Evolutionary conservation across 495 filamentous ascomycete species (phyloP).

Genomic region (Usnea hakonensis): DNA sequence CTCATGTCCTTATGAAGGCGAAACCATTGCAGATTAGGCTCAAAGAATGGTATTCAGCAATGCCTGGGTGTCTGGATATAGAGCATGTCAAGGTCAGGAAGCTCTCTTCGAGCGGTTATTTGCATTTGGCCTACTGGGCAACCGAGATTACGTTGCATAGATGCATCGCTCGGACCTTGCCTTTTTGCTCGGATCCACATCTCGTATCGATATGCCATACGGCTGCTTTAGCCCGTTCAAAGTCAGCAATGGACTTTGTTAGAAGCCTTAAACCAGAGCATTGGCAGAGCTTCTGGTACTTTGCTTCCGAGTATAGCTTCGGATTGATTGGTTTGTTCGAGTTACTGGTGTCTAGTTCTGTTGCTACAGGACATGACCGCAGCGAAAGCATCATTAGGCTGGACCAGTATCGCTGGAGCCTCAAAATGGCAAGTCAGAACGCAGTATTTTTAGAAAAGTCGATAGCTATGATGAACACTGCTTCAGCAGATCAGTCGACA

Average conservation of each 20-base stretch:
- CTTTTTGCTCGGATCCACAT: conserved; percentile 50
- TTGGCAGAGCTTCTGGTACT: conserved; percentile 72
- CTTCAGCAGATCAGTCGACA: neutral
- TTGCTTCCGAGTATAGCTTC: conserved; percentile 72
- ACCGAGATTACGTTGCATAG: conserved; percentile 80
- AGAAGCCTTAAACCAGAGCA: conserved; percentile 65
- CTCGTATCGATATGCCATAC: conserved; percentile 71
- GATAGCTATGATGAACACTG: neutral
- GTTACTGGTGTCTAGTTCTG: conserved; percentile 26
- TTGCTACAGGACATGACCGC: neutral
- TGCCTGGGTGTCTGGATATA: conserved; percentile 62
- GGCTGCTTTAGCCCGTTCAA: conserved; percentile 70
- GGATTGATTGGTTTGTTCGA: conserved; percentile 77
- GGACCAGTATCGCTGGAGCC: neutral
- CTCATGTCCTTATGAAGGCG: conserved; percentile 58
- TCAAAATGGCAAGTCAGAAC: neutral
- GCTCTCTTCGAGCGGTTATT: conserved; percentile 58
- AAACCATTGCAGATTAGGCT: conserved; percentile 79
- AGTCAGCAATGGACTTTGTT: conserved; percentile 72
- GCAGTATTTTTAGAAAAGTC: neutral
- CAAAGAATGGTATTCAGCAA: conserved; percentile 66
- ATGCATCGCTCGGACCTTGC: conserved; percentile 66
- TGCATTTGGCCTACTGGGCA: conserved; percentile 79
- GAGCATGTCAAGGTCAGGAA: conserved; percentile 40
- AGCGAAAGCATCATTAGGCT: neutral